Conservation (phyloP, 2,329 filamentous ascomycete genomes). For the Aspergillus nomiae region DNA sequence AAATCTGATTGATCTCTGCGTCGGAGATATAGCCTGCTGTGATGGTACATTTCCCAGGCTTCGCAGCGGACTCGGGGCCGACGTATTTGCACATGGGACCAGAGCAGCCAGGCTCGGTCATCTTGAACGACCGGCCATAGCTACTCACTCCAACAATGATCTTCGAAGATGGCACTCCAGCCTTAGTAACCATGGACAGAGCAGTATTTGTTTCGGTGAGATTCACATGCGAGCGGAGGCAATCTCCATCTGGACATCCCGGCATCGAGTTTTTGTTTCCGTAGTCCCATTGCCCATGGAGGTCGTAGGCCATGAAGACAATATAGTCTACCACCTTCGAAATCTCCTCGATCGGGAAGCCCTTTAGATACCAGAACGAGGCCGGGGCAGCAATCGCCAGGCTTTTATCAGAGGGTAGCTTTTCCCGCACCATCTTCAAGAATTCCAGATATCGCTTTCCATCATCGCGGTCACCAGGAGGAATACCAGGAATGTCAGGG, state of each 20-base stretch:
- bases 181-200: neutral
- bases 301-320: constrained; percentile 24
- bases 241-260: neutral
- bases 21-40: neutral
- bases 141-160: constrained; percentile 36
- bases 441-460: constrained; percentile 40
- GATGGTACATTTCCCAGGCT: neutral
- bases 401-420: constrained; percentile 16
- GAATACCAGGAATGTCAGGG: constrained; percentile 24
- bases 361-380: constrained; percentile 31
- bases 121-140: constrained; percentile 41
- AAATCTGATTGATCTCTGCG: neutral
- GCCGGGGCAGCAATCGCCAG: constrained; percentile 32
- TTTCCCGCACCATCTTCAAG: constrained; percentile 25
- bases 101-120: constrained; percentile 33
- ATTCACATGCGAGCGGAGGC: neutral
- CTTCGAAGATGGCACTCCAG: neutral
- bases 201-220: neutral
- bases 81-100: constrained; percentile 12
- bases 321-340: constrained; percentile 16
- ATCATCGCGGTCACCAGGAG: constrained; percentile 29
- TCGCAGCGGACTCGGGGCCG: neutral
- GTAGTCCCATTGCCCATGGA: constrained; percentile 15
- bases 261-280: neutral
- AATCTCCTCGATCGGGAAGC: constrained; percentile 19